These are phyloP conservation scores for Trematosphaeria pertusa DNA, from an alignment of 2,329 filamentous ascomycete genomes.

Conservation along the genomic window DNA sequence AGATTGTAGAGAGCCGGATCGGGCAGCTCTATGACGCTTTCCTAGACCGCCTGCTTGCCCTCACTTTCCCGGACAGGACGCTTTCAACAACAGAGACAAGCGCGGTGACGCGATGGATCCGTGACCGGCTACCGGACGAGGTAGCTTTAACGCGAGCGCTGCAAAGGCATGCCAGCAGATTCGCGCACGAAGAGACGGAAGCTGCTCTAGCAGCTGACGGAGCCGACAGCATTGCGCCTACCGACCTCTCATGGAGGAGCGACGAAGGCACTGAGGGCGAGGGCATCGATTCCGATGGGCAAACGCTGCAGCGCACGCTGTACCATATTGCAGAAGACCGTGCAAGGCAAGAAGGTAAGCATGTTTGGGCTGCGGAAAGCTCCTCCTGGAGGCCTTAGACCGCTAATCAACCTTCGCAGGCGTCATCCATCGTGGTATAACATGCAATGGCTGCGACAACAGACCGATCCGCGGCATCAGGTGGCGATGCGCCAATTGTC, in stretches of 20 bases:
- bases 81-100: conserved; percentile 27
- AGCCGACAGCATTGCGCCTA: conserved; percentile 41
- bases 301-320: conserved; percentile 83
- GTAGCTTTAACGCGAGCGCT: conserved; percentile 25
- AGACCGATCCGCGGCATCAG: conserved; percentile 90
- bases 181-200: conserved; percentile 11
- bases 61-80: conserved; percentile 26
- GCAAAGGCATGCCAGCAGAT: conserved; percentile 27
- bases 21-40: conserved; percentile 37
- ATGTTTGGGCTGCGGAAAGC: no score
- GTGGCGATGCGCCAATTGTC: conserved; percentile 94
- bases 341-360: conserved; percentile 67
- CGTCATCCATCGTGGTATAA: conserved; percentile 90
- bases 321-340: conserved; percentile 96
- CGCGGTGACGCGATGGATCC: conserved; percentile 27
- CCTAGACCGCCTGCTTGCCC: conserved; percentile 35
- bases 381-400: no score
- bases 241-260: conserved; percentile 37
- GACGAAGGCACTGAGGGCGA: conserved; percentile 51
- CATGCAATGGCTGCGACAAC: conserved; percentile 87
- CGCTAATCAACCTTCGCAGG: conserved; percentile 63
- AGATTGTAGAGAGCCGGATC: conserved; percentile 28
- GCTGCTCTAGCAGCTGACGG: conserved; percentile 19
- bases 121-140: conserved; percentile 22
- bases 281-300: conserved; percentile 60